Evolutionary conservation across 73 alveolate species (phyloP), one percentile per base, ranked within the genome.

Genomic region (Tetrahymena thermophila): DNA sequence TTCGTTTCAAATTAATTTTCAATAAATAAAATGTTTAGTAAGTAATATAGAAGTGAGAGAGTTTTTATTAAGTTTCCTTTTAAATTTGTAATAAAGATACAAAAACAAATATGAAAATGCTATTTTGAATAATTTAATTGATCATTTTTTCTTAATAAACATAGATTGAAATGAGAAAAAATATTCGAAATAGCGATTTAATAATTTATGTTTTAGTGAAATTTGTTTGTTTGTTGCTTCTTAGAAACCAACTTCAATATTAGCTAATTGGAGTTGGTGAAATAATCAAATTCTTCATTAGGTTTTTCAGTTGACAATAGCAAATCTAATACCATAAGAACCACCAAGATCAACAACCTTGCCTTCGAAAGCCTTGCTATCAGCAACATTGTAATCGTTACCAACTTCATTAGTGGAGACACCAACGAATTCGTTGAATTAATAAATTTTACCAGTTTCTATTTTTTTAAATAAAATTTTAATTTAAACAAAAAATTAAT

Each of bases 261-360:
- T 11, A 50, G 83, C 5, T 19, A 50, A 50, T 50, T 50, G 28
- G 58, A 50, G 83, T 8, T 50, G 44, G 85, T 16, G 34, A 56
- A 56, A 56, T n/a, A 71, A 71, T 71, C 42, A 5, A 19, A 25
- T 71, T 71, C 37, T 31, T 23, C 35, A 71, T 11, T 3, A 28
- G 35, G 31, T 71, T 31, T 23, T 19, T 71, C 89, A 71, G 89
- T 71, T 71, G n/a, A 71, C 89, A 71, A 71, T 71, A 71, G 89
- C 89, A n/a, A 4, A 71, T 71, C 89, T 71, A 71, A 71, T 71
- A 71, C 89, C 89, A 71, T 71, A 71, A 71, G 89, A 71, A 71
- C 89, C 89, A 71, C 89, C 89, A 31, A 71, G 89, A 28, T 71
- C 89, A 71, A 71, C 89, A 71, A 71, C 89, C 89, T 71, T 71